Evolutionary conservation across 306 rosid genomes (phyloP).

Genomic region (Quercus suber): DNA sequence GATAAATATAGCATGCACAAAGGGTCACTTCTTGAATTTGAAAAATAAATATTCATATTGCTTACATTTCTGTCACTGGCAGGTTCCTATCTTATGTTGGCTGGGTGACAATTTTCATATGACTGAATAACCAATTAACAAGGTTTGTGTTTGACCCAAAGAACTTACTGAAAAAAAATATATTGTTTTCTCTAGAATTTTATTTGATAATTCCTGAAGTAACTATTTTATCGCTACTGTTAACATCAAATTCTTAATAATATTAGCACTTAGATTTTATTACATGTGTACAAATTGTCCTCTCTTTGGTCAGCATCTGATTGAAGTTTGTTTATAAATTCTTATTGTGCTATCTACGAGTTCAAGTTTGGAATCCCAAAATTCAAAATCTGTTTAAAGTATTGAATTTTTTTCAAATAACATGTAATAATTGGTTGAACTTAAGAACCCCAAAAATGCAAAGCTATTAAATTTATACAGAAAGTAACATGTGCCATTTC

Average conservation of each 20-base stretch:
- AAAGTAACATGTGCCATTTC: conserved; percentile 9
- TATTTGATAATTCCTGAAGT: no score
- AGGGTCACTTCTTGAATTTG: not conserved
- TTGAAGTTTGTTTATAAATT: not conserved
- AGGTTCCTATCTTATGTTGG: conserved; percentile 92
- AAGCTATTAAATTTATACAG: not conserved
- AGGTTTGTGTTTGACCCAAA: conserved; percentile 44
- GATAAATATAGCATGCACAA: not conserved
- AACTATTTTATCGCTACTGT: no score
- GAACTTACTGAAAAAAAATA: not conserved
- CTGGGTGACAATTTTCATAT: conserved; percentile 89
- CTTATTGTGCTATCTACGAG: not conserved
- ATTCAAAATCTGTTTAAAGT: not conserved
- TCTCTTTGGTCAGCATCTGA: not conserved
- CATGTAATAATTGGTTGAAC: not conserved
- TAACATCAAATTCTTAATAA: not conserved
- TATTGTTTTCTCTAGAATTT: no score
- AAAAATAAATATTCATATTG: not conserved
- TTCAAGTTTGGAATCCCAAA: not conserved
- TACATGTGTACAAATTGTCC: not conserved
- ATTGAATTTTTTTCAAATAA: not conserved
- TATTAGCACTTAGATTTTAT: not conserved
- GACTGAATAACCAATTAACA: conserved; percentile 90
- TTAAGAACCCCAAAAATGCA: not conserved
- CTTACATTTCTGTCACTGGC: conserved; percentile 24